Evolutionary conservation across 306 rosid species (phyloP).

Genomic region (Mimosa pudica): DNA sequence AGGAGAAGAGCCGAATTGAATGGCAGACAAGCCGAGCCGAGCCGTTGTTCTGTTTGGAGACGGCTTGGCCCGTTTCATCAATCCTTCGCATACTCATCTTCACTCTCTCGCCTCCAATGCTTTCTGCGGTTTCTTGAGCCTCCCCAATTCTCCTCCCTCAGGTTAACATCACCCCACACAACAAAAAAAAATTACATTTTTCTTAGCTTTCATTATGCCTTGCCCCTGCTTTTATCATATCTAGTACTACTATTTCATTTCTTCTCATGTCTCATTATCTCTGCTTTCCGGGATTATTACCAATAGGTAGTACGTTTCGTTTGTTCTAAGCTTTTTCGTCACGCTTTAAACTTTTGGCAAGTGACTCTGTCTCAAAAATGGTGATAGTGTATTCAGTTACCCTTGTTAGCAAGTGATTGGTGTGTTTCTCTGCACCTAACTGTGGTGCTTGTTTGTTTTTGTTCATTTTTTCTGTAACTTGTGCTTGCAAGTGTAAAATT

Average conservation of each 20-base stretch:
- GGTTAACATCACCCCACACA: slow-evolving; percentile 41
- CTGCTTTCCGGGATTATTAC: too few relatives aligned
- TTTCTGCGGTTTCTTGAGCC: slow-evolving; percentile 74
- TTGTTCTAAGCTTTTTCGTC: too few relatives aligned
- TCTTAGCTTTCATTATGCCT: too few relatives aligned
- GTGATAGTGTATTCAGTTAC: too few relatives aligned
- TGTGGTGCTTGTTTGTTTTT: background rate
- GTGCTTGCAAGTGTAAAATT: background rate
- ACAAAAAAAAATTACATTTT: too few relatives aligned
- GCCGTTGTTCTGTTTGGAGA: slow-evolving; percentile 74
- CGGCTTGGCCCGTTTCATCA: slow-evolving; percentile 62
- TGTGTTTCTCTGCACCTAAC: background rate
- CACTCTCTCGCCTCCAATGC: slow-evolving; percentile 67
- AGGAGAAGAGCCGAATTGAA: slow-evolving; percentile 24
- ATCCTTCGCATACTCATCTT: slow-evolving; percentile 58
- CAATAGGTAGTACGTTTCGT: too few relatives aligned
- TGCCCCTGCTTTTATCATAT: too few relatives aligned
- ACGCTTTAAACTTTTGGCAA: too few relatives aligned
- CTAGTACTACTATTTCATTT: too few relatives aligned
- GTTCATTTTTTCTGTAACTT: background rate
- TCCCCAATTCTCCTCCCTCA: slow-evolving; percentile 62
- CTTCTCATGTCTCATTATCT: too few relatives aligned
- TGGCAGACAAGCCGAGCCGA: slow-evolving; percentile 94
- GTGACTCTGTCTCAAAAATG: too few relatives aligned
- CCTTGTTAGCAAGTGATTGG: background rate